A percentile compares a stretch with the other conserved stretches of the same genome.
These are phyloP conservation scores for Suhomyces kunorum DNA, from an alignment of 1,139 yeast species.

Conservation along the genomic window DNA sequence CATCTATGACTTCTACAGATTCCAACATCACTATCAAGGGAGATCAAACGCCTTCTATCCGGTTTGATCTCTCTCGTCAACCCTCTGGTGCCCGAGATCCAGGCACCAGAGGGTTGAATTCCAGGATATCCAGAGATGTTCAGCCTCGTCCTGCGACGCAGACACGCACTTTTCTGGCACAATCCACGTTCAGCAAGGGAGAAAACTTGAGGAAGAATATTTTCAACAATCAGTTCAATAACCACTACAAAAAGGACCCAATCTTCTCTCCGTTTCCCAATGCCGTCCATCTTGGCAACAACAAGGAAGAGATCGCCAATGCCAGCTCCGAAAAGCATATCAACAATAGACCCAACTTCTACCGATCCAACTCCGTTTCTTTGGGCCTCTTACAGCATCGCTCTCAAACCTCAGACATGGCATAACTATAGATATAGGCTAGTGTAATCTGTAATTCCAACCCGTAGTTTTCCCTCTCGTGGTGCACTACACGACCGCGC, in stretches of 20 bases:
- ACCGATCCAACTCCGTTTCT: conserved; percentile 45
- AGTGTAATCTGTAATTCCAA: neutral
- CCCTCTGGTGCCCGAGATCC: neutral
- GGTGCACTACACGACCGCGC: neutral
- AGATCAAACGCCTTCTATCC: conserved; percentile 2
- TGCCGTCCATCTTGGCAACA: conserved; percentile 43
- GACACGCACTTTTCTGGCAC: neutral
- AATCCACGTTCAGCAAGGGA: neutral
- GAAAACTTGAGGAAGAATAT: conserved; percentile 6
- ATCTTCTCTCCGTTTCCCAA: conserved; percentile 40
- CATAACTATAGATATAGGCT: conserved; percentile 1
- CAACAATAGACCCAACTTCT: conserved; percentile 30
- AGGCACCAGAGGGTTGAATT: neutral
- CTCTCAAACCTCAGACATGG: conserved; percentile 7
- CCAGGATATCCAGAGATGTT: neutral
- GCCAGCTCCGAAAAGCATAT: conserved; percentile 22
- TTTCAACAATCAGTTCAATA: conserved; percentile 32
- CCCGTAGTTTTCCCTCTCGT: neutral
- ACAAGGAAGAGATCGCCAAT: conserved; percentile 30
- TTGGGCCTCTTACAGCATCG: conserved; percentile 42
- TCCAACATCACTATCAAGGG: conserved; percentile 24
- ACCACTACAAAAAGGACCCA: conserved; percentile 51
- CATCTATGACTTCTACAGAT: conserved; percentile 19
- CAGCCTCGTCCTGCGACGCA: neutral
- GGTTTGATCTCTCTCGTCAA: neutral